These are phyloP conservation scores for Pythium rishiriense DNA, from an alignment of 352 stramenopile species.

Conservation along the genomic window DNA sequence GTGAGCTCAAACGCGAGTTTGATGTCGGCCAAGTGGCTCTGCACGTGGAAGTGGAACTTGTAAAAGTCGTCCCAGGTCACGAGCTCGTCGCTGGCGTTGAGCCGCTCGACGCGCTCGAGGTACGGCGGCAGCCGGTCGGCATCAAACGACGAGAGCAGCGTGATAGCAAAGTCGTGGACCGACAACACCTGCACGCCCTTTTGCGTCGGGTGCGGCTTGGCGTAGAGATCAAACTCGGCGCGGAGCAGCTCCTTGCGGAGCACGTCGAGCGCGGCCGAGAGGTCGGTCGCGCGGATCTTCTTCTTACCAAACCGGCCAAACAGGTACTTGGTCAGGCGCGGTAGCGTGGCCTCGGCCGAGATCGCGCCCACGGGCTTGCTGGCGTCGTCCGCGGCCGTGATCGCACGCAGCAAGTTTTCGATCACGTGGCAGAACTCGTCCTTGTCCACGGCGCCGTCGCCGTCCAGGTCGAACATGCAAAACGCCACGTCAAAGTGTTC, in stretches of 20 bases:
- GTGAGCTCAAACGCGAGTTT: constrained; percentile 73
- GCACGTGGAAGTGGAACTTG: constrained; percentile 72
- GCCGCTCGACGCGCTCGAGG: constrained; percentile 55
- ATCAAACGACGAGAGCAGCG: constrained; percentile 72
- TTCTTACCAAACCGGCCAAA: constrained; percentile 62
- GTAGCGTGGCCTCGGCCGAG: constrained; percentile 48
- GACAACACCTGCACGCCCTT: constrained; percentile 54
- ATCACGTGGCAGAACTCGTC: constrained; percentile 73
- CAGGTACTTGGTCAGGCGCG: constrained; percentile 61
- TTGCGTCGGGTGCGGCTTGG: constrained; percentile 37
- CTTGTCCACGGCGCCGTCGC: constrained; percentile 73
- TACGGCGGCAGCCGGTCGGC: constrained; percentile 60
- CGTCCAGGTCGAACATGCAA: constrained; percentile 79
- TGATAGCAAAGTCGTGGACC: constrained; percentile 79
- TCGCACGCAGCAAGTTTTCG: constrained; percentile 55
- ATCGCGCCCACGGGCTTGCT: constrained; percentile 18
- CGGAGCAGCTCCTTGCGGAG: constrained; percentile 62
- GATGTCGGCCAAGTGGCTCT: constrained; percentile 72
- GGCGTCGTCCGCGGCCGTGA: constrained; percentile 33
- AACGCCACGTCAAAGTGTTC: constrained; percentile 82
- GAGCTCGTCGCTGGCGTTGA: constrained; percentile 59
- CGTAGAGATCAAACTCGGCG: constrained; percentile 76
- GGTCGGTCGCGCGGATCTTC: constrained; percentile 54
- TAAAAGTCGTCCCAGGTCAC: constrained; percentile 77
- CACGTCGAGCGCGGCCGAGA: constrained; percentile 47